phyloP scores from a whole-genome alignment of 495 filamentous ascomycete genomes.

The Cercophora newfieldiana region DNA sequence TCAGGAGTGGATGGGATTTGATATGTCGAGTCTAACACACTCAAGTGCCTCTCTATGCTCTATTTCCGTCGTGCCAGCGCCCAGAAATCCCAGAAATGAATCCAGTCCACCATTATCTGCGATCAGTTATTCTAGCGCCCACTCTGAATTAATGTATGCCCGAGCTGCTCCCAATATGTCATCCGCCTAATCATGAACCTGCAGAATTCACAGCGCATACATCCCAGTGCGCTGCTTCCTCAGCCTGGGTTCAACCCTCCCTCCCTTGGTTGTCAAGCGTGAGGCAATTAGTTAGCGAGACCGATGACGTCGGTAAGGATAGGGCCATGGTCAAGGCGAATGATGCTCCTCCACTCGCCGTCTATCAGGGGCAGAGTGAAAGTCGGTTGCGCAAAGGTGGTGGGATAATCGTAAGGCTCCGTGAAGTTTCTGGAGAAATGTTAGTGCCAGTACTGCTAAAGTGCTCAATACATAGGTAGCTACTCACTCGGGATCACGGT shows the following conservation, averaged over 20 bases:
- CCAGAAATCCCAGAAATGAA: too few relatives aligned
- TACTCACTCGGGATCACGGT: conserved; percentile 34
- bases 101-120: too few relatives aligned
- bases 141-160: background rate
- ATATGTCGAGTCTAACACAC: background rate
- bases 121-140: background rate
- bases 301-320: conserved; percentile 22
- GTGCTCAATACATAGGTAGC: background rate
- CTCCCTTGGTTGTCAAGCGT: too few relatives aligned
- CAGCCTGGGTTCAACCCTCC: too few relatives aligned
- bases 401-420: conserved; percentile 26
- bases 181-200: background rate
- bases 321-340: conserved; percentile 12
- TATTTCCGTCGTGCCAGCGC: background rate
- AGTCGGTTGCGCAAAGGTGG: conserved; percentile 19
- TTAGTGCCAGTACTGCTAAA: background rate
- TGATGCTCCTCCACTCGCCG: conserved; percentile 9
- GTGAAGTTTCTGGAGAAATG: conserved; percentile 29
- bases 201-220: background rate
- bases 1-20: background rate
- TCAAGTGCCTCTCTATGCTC: background rate
- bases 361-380: conserved; percentile 11
- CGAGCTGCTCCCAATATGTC: background rate
- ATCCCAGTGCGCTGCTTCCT: background rate
- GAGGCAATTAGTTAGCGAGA: conserved; percentile 10